Base-by-base conservation (phyloP, 1,139 yeast genomes). In the Lodderomyces parapsilosis region DNA sequence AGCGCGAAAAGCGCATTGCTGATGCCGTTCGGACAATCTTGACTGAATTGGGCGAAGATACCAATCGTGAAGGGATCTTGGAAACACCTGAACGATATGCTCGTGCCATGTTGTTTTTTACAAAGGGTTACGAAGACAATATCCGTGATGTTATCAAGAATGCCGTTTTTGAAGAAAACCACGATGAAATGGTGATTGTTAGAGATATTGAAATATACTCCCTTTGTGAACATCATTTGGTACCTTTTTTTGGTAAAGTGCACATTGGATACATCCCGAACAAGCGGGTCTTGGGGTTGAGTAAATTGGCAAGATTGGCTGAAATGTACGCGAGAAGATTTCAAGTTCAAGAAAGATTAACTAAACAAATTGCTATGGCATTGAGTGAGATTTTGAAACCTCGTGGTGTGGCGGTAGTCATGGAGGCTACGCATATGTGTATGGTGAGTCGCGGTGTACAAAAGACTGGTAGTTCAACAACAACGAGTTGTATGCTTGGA, bases 401-500 rank as follows among this genome's bases (percentile, higher is more conserved):
- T 14, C 78, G 93, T 56, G 99, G 99, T 44, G 99, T 93, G 11
- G 99, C 98, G 0, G 99, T 93, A 33, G 97, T 93, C 19, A 90
- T 93, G 59, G 99, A 93, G 65, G 98, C 98, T 22, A 81, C 94
- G 8, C 99, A 93, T 62, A 93, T 94, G 99, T 93, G 99, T 65
- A 93, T 93, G 99, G 98, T 91, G 25, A 89, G 96, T 64, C 80
- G 99, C 60, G 99, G 99, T 40, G 90, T 93, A 19, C 97, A 93
- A 63, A 94, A 93, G 66, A 82, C 96, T 0, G 97, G 98, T 1
- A 86, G 96, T 17, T 79, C 88, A 22, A 93, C 99, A 2, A 83
- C 93, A 37, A 94, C 99, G 23, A 88, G 96, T 59, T 91, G 98
- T 61, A 90, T 93, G 98, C 76, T 93, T 58, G 99, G 99, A 11